Evolutionary conservation across 768 basidiomycete genomes (phyloP).

Genomic region (Russula lepida): DNA sequence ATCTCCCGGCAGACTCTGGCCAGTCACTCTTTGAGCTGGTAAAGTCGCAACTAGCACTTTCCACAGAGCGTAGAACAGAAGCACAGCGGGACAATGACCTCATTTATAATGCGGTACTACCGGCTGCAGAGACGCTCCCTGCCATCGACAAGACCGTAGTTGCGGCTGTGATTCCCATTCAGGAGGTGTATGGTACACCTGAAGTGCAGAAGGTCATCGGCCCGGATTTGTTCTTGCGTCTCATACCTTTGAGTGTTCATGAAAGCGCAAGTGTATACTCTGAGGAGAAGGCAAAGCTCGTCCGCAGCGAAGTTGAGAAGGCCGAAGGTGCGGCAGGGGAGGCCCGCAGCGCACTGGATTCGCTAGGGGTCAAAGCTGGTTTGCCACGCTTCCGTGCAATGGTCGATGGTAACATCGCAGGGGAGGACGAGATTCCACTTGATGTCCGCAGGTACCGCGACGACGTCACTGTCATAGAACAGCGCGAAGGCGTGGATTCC

Average conservation of each 20-base stretch:
- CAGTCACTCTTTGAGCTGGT: conserved; percentile 72
- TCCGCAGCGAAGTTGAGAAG: conserved; percentile 81
- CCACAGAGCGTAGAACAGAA: conserved; percentile 64
- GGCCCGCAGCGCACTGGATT: conserved; percentile 68
- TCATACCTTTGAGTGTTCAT: conserved; percentile 90
- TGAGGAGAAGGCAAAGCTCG: conserved; percentile 96
- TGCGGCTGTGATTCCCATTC: conserved; percentile 82
- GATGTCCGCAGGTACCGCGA: conserved; percentile 69
- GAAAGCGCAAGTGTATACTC: conserved; percentile 95
- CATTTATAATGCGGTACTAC: conserved; percentile 89
- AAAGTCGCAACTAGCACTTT: conserved; percentile 72
- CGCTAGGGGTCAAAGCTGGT: conserved; percentile 68
- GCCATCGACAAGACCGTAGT: conserved; percentile 74
- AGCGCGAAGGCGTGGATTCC: conserved; percentile 55
- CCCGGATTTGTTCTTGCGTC: conserved; percentile 75
- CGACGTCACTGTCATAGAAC: conserved; percentile 63
- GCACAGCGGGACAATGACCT: conserved; percentile 90
- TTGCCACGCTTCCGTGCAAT: conserved; percentile 62
- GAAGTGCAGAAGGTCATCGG: conserved; percentile 96
- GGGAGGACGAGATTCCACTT: conserved; percentile 57
- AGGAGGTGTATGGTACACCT: conserved; percentile 84
- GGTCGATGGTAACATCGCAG: conserved; percentile 53
- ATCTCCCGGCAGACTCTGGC: conserved; percentile 80
- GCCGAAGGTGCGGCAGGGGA: conserved; percentile 80
- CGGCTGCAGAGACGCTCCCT: conserved; percentile 69